Base-by-base conservation (phyloP, 352 stramenopile species). In the Pythium utonaiense region DNA sequence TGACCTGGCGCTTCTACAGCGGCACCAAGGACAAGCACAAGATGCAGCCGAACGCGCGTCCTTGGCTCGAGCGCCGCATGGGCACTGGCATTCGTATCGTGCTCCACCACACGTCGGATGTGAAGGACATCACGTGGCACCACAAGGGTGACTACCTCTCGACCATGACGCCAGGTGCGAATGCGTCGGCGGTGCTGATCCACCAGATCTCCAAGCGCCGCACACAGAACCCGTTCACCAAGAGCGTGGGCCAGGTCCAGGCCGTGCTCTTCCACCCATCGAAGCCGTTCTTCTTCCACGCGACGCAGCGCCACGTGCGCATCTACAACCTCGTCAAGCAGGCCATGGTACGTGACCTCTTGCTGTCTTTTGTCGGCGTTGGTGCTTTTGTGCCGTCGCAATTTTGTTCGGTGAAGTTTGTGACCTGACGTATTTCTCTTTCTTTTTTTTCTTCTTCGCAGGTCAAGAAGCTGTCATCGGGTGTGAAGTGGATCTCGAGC, bases 261-360 rank as follows among this genome's bases (percentile, higher is more conserved):
- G 83, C 86, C 42, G 94, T 98, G 36, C 88, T 94, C 12, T 99
- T 99, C 82, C 97, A 99, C 75, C 97, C 96, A 38, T 96, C 88
- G 57, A 99, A 99, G 80, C 97, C 98, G 6, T 99, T 99, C 73
- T 93, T 99, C 63, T 99, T 99, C 80, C 96, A 99, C 28, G 97
- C 97, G 6, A 99, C 93, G n/a, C 96, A 99, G 73, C 91, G 97
- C 59, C 86, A 99, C 69, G 96, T 99, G 50, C 91, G 96, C 55
- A 81, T 99, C 21, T 99, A 99, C 85, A 98, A 99, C 78, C 80
- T 99, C 12, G 88, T 99, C 47, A 98, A 99, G 73, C 97, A 99
- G 73, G 80, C 80, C n/a, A 91, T 95, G 64, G 82, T 73, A 62
- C 48, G 66, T 64, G 16, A 5, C 17, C 30, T 36, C 16, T 7